Evolutionary conservation across 2,329 filamentous ascomycete genomes (phyloP).

Genomic region (Exophiala oligosperma): DNA sequence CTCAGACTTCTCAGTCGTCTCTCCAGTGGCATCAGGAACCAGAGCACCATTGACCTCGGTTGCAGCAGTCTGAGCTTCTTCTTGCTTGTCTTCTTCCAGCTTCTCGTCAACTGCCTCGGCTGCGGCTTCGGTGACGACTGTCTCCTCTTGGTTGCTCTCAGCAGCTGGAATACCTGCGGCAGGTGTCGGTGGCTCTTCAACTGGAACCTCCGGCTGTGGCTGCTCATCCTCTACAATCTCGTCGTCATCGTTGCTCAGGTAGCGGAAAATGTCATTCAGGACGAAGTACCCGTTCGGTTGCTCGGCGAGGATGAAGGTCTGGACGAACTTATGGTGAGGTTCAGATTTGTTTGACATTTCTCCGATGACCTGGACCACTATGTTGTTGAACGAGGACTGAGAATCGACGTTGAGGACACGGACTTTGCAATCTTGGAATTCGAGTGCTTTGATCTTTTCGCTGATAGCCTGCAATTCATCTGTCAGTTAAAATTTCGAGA

Average conservation of each 20-base stretch:
- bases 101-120: constrained; percentile 68
- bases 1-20: constrained; percentile 33
- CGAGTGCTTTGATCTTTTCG: constrained; percentile 87
- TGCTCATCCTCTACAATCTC: constrained; percentile 50
- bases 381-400: constrained; percentile 87
- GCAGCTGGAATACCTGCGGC: constrained; percentile 46
- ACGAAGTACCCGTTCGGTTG: constrained; percentile 98
- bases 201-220: constrained; percentile 31
- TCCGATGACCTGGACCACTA: constrained; percentile 96
- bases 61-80: constrained; percentile 40
- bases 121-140: constrained; percentile 43
- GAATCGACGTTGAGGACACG: constrained; percentile 97
- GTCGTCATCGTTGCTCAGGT: constrained; percentile 77
- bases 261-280: constrained; percentile 96
- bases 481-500: constrained; percentile 1
- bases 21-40: constrained; percentile 42
- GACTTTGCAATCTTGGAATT: constrained; percentile 97
- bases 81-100: constrained; percentile 59
- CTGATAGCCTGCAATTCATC: constrained; percentile 69
- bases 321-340: constrained; percentile 92
- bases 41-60: constrained; percentile 46
- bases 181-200: constrained; percentile 32
- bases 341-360: constrained; percentile 93
- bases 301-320: constrained; percentile 95
- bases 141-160: constrained; percentile 40